These are phyloP conservation scores for Ceratorhiza oryzae-sativae DNA, from an alignment of 1,284 basidiomycete species.

Conservation along the genomic window DNA sequence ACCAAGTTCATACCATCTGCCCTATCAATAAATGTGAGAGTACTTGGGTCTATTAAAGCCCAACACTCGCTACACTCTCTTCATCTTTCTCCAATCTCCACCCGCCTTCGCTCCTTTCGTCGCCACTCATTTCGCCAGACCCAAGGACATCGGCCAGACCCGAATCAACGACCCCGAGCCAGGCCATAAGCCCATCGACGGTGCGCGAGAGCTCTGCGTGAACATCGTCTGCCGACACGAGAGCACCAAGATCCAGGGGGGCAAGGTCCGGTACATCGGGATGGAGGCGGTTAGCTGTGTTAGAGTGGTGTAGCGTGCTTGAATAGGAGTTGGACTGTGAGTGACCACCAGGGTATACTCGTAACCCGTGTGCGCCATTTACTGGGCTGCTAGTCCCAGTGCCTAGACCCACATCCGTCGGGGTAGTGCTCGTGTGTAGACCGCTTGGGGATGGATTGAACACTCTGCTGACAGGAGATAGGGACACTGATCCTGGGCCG, in stretches of 20 bases:
- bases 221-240: constrained; percentile 69
- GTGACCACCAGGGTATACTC: constrained; percentile 31
- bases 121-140: constrained; percentile 37
- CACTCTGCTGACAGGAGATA: constrained; percentile 45
- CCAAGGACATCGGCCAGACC: constrained; percentile 70
- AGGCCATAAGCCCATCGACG: constrained; percentile 80
- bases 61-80: constrained; percentile 10
- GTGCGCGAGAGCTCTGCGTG: constrained; percentile 76
- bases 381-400: constrained; percentile 49
- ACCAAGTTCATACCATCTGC: not conserved
- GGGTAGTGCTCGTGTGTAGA: constrained; percentile 38
- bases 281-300: constrained; percentile 10
- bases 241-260: constrained; percentile 71
- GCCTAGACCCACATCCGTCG: constrained; percentile 38
- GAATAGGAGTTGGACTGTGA: constrained; percentile 31
- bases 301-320: constrained; percentile 13
- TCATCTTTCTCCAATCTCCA: constrained; percentile 11
- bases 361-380: constrained; percentile 22
- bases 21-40: not conserved
- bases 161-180: constrained; percentile 78
- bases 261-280: constrained; percentile 56
- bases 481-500: constrained; percentile 51
- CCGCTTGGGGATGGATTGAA: constrained; percentile 42
- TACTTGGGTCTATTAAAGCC: not conserved
- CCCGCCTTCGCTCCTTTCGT: constrained; percentile 23